Evolutionary conservation across 305 asterid genomes (phyloP).

Genomic region (Ajuga reptans): DNA sequence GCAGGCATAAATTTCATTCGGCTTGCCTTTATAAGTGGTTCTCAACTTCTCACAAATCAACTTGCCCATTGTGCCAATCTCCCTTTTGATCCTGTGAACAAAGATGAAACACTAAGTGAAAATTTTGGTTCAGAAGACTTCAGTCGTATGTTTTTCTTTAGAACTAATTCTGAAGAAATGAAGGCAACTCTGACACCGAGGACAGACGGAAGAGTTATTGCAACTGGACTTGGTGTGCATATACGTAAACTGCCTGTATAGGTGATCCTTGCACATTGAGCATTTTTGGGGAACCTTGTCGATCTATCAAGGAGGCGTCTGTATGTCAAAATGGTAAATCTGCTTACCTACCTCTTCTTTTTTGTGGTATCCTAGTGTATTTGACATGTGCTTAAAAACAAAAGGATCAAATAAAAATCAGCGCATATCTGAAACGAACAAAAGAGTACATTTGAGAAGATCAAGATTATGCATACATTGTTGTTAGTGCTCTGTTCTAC

Average conservation of each 20-base stretch:
- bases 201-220: background rate
- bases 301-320: slow-evolving; percentile 15
- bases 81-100: slow-evolving; percentile 53
- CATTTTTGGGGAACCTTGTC: slow-evolving; percentile 1
- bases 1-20: slow-evolving; percentile 94
- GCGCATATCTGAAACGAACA: background rate
- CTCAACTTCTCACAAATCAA: slow-evolving; percentile 93
- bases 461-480: background rate
- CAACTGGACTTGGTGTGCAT: background rate
- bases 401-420: background rate
- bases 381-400: background rate
- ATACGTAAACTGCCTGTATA: background rate
- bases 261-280: background rate
- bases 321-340: slow-evolving; percentile 14
- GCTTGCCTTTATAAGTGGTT: slow-evolving; percentile 98
- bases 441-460: background rate
- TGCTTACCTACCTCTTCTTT: background rate
- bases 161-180: slow-evolving; percentile 8
- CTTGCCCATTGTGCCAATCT: slow-evolving; percentile 94
- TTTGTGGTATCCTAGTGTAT: background rate
- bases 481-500: background rate
- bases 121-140: background rate
- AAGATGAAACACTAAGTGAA: background rate
- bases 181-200: background rate
- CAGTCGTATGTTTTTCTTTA: background rate